phyloP scores from a whole-genome alignment of 2,329 filamentous ascomycete genomes.

The Ophioceras dolichostomum region DNA sequence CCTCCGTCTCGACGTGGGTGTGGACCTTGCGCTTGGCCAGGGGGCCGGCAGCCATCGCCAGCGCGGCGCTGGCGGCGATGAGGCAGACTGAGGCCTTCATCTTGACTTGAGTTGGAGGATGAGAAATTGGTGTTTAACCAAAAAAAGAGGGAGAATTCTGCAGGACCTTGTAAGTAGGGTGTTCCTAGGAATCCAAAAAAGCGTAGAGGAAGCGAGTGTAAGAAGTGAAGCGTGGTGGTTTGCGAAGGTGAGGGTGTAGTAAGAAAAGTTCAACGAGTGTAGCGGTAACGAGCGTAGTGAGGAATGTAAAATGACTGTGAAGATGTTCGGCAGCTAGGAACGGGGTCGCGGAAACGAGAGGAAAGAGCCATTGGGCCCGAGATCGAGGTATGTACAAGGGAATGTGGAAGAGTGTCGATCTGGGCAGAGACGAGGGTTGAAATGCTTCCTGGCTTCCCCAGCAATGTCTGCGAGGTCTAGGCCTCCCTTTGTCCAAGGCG shows the following conservation, averaged over 20 bases:
- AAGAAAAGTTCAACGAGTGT: too few species aligned
- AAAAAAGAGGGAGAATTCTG: slow-evolving; percentile 5
- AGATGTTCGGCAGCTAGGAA: too few species aligned
- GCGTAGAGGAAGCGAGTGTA: slow-evolving; percentile 7
- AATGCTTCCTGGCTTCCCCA: not conserved
- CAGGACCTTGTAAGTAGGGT: slow-evolving; percentile 2
- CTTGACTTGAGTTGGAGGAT: slow-evolving; percentile 15
- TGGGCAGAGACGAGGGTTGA: not conserved
- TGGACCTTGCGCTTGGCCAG: slow-evolving; percentile 26
- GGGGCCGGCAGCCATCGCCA: slow-evolving; percentile 33
- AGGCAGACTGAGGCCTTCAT: slow-evolving; percentile 40
- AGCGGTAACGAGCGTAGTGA: too few species aligned
- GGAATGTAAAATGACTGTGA: not conserved
- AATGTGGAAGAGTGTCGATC: too few species aligned
- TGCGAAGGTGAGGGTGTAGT: not conserved
- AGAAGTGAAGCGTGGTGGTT: not conserved
- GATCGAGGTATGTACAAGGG: not conserved
- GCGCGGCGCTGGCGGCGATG: slow-evolving; percentile 28
- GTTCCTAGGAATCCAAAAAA: slow-evolving; percentile 5
- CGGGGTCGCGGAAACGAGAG: too few species aligned
- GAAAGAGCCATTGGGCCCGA: too few species aligned
- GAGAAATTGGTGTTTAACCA: slow-evolving; percentile 7
- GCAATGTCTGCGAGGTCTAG: not conserved
- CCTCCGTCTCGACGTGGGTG: slow-evolving; percentile 27
- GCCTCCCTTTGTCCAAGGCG: slow-evolving; percentile 1